Evolutionary conservation across 768 basidiomycete genomes (phyloP).

Genomic region (Pluteus cervinus): DNA sequence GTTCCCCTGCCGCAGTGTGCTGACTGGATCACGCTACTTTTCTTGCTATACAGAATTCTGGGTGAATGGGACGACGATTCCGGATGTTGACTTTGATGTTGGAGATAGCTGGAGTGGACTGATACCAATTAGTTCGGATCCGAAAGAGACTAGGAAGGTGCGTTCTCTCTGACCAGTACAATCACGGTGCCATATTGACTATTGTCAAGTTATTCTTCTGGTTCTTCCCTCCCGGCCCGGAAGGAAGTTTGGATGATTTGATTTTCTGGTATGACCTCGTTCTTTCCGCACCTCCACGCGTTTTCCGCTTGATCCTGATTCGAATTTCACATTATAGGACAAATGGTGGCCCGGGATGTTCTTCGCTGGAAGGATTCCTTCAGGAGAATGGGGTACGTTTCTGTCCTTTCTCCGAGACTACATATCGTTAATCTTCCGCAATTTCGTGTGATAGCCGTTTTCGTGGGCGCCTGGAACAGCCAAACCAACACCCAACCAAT

Average conservation of each 20-base stretch:
- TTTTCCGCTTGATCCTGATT: background rate
- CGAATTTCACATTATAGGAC: slow-evolving; percentile 39
- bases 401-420: slow-evolving; percentile 2
- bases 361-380: slow-evolving; percentile 62
- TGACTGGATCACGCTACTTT: background rate
- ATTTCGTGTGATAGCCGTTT: slow-evolving; percentile 43
- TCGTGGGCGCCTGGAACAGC: slow-evolving; percentile 61
- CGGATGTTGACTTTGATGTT: slow-evolving; percentile 65
- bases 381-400: slow-evolving; percentile 68
- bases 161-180: slow-evolving; percentile 1
- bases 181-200: background rate
- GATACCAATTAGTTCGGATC: slow-evolving; percentile 55
- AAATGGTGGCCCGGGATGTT: slow-evolving; percentile 79
- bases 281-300: background rate
- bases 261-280: slow-evolving; percentile 55
- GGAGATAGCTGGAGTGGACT: slow-evolving; percentile 75
- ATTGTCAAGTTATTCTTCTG: slow-evolving; percentile 65
- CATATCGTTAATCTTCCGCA: background rate
- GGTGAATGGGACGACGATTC: slow-evolving; percentile 60
- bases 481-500: slow-evolving; percentile 54
- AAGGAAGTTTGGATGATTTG: slow-evolving; percentile 65
- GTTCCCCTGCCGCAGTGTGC: no score
- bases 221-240: slow-evolving; percentile 76
- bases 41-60: slow-evolving; percentile 47
- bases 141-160: slow-evolving; percentile 66